Evolutionary conservation across 805 yeast species (phyloP).

Genomic region (Saturnispora ahearnii): DNA sequence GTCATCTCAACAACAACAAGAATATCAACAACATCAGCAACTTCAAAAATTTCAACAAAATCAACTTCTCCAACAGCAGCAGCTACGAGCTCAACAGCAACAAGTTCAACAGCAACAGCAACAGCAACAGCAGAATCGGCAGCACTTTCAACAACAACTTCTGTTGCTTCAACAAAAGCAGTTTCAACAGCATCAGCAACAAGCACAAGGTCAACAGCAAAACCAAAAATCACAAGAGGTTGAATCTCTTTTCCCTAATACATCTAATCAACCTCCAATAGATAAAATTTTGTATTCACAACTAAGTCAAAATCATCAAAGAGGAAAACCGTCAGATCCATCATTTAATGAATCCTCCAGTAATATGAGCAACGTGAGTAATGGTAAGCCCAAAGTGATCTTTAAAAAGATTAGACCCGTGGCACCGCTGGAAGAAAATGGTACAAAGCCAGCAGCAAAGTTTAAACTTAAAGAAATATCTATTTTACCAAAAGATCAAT

Average conservation of each 20-base stretch:
- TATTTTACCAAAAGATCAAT: background rate
- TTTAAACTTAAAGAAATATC: background rate
- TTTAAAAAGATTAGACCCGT: background rate
- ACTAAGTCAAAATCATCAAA: background rate
- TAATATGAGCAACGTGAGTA: background rate
- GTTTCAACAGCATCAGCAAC: background rate
- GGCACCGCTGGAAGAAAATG: background rate
- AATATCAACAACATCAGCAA: background rate
- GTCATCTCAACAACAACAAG: background rate
- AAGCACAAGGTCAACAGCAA: background rate
- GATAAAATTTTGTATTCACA: background rate
- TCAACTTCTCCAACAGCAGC: background rate
- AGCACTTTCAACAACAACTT: background rate
- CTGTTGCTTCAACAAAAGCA: background rate
- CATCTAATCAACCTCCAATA: background rate
- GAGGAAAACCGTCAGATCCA: background rate
- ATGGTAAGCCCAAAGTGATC: background rate
- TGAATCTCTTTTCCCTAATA: background rate
- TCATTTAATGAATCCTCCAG: background rate
- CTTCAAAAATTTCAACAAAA: background rate
- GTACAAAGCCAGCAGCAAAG: background rate
- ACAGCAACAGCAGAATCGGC: background rate
- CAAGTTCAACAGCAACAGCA: background rate
- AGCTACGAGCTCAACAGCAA: background rate
- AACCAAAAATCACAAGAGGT: background rate